A percentile compares a stretch with the other conserved stretches of the same genome.
Conservation (phyloP, 495 filamentous ascomycete species). For the Trichodelitschia bisporula region DNA sequence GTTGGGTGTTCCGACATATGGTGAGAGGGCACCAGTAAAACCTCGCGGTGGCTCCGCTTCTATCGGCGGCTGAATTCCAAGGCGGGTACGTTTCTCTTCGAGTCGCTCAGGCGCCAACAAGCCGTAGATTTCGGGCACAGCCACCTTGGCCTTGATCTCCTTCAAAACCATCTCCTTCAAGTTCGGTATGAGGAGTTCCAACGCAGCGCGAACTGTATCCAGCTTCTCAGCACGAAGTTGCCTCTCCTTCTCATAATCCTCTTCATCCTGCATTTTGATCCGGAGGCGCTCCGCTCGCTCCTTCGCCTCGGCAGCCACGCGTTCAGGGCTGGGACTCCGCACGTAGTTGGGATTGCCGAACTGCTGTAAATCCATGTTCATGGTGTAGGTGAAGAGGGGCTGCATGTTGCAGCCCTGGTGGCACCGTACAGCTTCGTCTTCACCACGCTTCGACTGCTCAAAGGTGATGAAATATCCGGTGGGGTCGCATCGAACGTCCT, state of each 20-base stretch:
- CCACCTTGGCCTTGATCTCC: slow-evolving; percentile 65
- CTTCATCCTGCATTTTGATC: slow-evolving; percentile 41
- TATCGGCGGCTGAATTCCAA: slow-evolving; percentile 50
- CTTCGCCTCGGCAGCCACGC: slow-evolving; percentile 24
- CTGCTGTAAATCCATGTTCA: slow-evolving; percentile 69
- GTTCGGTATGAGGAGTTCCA: slow-evolving; percentile 53
- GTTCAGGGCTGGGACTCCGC: slow-evolving; percentile 33
- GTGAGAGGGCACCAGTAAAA: slow-evolving; percentile 18
- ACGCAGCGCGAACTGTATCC: slow-evolving; percentile 64
- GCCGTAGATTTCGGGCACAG: slow-evolving; percentile 54
- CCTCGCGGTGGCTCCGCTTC: slow-evolving; percentile 28
- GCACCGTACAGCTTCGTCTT: slow-evolving; percentile 57
- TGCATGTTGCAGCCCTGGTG: slow-evolving; percentile 45
- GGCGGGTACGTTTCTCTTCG: slow-evolving; percentile 41
- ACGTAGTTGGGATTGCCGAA: slow-evolving; percentile 44
- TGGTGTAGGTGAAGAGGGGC: slow-evolving; percentile 69
- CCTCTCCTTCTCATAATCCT: slow-evolving; percentile 70
- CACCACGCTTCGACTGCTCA: slow-evolving; percentile 44
- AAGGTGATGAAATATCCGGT: slow-evolving; percentile 85
- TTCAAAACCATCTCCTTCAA: slow-evolving; percentile 62
- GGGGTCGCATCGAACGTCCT: slow-evolving; percentile 54
- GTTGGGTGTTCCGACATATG: slow-evolving; percentile 3
- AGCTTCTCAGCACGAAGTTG: slow-evolving; percentile 55
- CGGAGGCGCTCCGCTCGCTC: slow-evolving; percentile 28
- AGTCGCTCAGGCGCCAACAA: slow-evolving; percentile 67